Percentiles rank a stretch among this genome's conserved stretches.
These are phyloP conservation scores for Besnoitia besnoiti DNA, from an alignment of 169 alveolate species.

Conservation along the genomic window DNA sequence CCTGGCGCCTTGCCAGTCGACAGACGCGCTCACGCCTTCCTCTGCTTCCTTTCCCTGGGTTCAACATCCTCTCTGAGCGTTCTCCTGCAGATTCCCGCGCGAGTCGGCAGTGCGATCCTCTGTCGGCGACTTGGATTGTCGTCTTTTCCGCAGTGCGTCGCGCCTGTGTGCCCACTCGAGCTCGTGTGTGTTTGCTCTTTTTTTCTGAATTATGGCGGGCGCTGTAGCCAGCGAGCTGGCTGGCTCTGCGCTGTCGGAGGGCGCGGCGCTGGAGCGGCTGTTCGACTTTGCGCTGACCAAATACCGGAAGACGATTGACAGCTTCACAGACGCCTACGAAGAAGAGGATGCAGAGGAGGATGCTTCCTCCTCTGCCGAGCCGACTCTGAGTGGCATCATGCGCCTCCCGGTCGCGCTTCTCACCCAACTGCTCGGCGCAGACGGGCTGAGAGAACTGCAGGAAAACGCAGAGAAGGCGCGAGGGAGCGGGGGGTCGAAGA, in stretches of 20 bases:
- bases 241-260: not conserved
- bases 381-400: not conserved
- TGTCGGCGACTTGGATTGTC: too few species aligned
- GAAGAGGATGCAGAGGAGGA: not conserved
- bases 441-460: not conserved
- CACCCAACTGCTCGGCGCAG: not conserved
- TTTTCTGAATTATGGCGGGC: too few species aligned
- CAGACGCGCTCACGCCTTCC: too few species aligned
- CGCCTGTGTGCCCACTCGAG: too few species aligned
- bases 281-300: not conserved
- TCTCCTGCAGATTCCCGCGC: too few species aligned
- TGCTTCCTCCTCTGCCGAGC: not conserved
- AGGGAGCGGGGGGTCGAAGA: not conserved
- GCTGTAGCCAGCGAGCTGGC: too few species aligned
- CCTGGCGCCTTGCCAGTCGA: too few species aligned
- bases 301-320: not conserved
- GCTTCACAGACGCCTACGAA: not conserved
- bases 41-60: too few species aligned
- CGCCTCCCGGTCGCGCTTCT: not conserved
- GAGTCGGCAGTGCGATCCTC: too few species aligned
- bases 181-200: too few species aligned
- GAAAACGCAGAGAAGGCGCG: not conserved
- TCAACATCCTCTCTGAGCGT: too few species aligned
- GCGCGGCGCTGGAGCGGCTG: not conserved
- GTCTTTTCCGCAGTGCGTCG: too few species aligned